phyloP scores from a whole-genome alignment of 1,284 basidiomycete genomes.

The Schizophyllum amplum region DNA sequence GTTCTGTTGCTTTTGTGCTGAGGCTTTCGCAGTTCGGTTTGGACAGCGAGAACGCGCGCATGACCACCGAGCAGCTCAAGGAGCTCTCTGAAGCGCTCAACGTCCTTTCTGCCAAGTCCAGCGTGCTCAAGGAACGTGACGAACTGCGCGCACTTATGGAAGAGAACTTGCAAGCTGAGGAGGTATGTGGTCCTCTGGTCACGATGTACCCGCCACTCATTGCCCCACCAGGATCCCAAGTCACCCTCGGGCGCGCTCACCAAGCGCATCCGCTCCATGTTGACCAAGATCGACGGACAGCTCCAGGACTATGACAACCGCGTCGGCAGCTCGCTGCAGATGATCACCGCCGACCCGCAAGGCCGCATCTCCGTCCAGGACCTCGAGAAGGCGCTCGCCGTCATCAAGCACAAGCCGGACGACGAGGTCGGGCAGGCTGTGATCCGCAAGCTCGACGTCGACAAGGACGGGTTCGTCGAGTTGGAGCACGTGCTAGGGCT shows the following conservation, averaged over 20 bases:
- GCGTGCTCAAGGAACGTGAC: slow-evolving; percentile 91
- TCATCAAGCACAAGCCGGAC: slow-evolving; percentile 91
- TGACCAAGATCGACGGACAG: slow-evolving; percentile 93
- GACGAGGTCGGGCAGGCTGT: slow-evolving; percentile 87
- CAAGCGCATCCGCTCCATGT: slow-evolving; percentile 92
- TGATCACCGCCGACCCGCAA: slow-evolving; percentile 88
- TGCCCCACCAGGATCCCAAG: slow-evolving; percentile 52
- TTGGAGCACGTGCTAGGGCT: slow-evolving; percentile 76
- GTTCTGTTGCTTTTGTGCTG: no score
- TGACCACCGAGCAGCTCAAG: slow-evolving; percentile 95
- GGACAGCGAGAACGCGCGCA: slow-evolving; percentile 73
- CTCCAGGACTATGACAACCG: slow-evolving; percentile 87
- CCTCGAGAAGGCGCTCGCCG: slow-evolving; percentile 82
- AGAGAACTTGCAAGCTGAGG: slow-evolving; percentile 84
- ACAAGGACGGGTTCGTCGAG: slow-evolving; percentile 93
- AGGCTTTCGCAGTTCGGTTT: slow-evolving; percentile 27
- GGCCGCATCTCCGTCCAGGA: slow-evolving; percentile 91
- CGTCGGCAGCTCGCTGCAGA: slow-evolving; percentile 88
- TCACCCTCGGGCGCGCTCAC: slow-evolving; percentile 77
- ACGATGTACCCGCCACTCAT: neutral
- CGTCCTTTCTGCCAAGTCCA: slow-evolving; percentile 92
- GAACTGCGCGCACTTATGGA: slow-evolving; percentile 88
- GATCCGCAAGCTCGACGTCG: slow-evolving; percentile 91
- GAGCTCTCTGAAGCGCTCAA: slow-evolving; percentile 92
- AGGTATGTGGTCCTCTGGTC: slow-evolving; percentile 34